These are phyloP conservation scores for Yamadazyma oceani DNA, from an alignment of 1,139 yeast species.

Conservation along the genomic window DNA sequence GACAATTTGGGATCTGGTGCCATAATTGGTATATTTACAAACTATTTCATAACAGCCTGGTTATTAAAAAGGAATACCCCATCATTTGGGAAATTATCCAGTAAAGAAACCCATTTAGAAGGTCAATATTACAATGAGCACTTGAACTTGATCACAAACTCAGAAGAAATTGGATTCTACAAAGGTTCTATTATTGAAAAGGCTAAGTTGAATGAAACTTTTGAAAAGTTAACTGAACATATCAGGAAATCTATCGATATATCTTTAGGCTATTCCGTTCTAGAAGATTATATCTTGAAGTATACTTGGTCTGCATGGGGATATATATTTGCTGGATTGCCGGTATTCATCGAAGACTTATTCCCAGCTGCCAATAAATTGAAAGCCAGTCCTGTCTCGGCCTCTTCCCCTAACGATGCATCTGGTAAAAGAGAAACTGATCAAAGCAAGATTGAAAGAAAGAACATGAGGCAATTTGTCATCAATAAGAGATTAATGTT, in stretches of 20 bases:
- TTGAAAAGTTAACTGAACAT: conserved; percentile 51
- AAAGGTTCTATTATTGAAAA: conserved; percentile 88
- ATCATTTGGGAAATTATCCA: conserved; percentile 77
- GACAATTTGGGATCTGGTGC: conserved; percentile 87
- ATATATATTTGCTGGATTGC: conserved; percentile 84
- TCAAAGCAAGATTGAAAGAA: conserved; percentile 28
- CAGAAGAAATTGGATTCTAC: conserved; percentile 93
- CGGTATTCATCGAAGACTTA: conserved; percentile 58
- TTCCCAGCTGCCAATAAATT: conserved; percentile 24
- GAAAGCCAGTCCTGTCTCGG: background rate
- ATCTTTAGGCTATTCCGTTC: conserved; percentile 58
- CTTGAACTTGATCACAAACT: conserved; percentile 78
- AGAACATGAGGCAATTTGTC: conserved; percentile 83
- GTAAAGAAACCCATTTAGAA: conserved; percentile 74
- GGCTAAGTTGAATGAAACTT: conserved; percentile 60
- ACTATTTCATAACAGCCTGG: conserved; percentile 79
- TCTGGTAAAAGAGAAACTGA: conserved; percentile 5
- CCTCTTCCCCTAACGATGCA: background rate
- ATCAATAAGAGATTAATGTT: conserved; percentile 89
- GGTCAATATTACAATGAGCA: conserved; percentile 90
- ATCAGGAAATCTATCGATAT: conserved; percentile 50
- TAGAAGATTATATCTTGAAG: conserved; percentile 86
- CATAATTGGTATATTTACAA: conserved; percentile 74
- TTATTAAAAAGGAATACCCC: conserved; percentile 76
- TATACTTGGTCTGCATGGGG: conserved; percentile 97